Conservation (phyloP, 1,284 basidiomycete genomes). For the Cryptococcus jaspeensis region DNA sequence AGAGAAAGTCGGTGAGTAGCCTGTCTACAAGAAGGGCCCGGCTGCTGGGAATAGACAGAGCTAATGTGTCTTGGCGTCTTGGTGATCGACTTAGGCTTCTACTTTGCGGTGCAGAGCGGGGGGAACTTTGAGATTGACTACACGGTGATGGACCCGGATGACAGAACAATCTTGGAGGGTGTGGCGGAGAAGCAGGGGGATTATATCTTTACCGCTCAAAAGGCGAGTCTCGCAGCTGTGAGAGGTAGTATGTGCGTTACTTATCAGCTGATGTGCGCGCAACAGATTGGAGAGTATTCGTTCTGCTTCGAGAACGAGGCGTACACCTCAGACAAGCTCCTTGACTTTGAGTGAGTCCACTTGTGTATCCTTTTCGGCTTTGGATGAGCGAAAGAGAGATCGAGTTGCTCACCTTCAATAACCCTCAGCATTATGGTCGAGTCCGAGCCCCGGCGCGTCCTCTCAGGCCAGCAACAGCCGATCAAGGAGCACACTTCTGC, state of each 20-base stretch:
- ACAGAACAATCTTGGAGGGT: slow-evolving; percentile 82
- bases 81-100: slow-evolving; percentile 50
- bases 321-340: slow-evolving; percentile 81
- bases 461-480: slow-evolving; percentile 64
- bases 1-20: slow-evolving; percentile 49
- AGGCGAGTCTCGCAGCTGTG: slow-evolving; percentile 52
- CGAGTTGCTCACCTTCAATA: background rate
- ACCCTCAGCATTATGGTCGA: slow-evolving; percentile 78
- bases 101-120: slow-evolving; percentile 83
- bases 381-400: background rate
- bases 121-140: slow-evolving; percentile 98
- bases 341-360: slow-evolving; percentile 81
- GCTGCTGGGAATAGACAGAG: too few relatives aligned
- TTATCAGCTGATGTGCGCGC: background rate
- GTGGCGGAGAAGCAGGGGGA: slow-evolving; percentile 89
- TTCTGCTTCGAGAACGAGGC: slow-evolving; percentile 99
- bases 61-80: too few relatives aligned
- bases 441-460: slow-evolving; percentile 82
- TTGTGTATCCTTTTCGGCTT: background rate
- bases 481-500: slow-evolving; percentile 85
- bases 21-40: background rate
- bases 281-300: slow-evolving; percentile 81
- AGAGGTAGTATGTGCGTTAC: background rate
- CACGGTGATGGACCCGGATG: slow-evolving; percentile 83
- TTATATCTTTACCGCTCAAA: slow-evolving; percentile 93